Percentiles rank a stretch among this genome's conserved stretches.
These are phyloP conservation scores for Uncinocarpus reesii DNA, from an alignment of 2,329 filamentous ascomycete species.

Conservation along the genomic window DNA sequence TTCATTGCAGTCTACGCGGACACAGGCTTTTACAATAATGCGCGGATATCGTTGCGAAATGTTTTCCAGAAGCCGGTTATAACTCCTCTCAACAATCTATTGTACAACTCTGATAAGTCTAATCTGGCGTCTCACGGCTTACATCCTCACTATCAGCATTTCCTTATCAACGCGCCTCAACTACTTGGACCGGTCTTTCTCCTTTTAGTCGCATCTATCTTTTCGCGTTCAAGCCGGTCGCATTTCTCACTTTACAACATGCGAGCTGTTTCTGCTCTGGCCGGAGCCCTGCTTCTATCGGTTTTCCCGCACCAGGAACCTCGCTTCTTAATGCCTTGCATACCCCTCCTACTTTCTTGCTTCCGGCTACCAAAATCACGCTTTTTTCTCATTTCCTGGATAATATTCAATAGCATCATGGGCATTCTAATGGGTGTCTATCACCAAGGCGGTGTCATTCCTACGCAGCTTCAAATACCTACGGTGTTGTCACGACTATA, in stretches of 20 bases:
- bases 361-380: conserved; percentile 34
- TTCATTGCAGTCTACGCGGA: conserved; percentile 69
- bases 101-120: conserved; percentile 59
- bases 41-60: conserved; percentile 28
- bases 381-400: conserved; percentile 37
- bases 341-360: conserved; percentile 44
- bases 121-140: conserved; percentile 68
- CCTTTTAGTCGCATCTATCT: conserved; percentile 42
- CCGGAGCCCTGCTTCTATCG: conserved; percentile 36
- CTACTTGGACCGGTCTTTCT: conserved; percentile 60
- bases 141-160: conserved; percentile 69
- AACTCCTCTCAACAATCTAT: conserved; percentile 66
- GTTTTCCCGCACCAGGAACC: conserved; percentile 44
- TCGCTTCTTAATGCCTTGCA: conserved; percentile 42
- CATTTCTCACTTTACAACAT: conserved; percentile 31
- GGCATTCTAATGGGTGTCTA: conserved; percentile 44
- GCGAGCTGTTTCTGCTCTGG: conserved; percentile 36
- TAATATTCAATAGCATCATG: conserved; percentile 41
- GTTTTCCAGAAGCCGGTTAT: conserved; percentile 52
- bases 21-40: conserved; percentile 63
- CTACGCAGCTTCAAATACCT: conserved; percentile 40
- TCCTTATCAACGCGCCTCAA: conserved; percentile 59
- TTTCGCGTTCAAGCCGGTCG: conserved; percentile 22
- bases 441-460: conserved; percentile 45
- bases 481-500: conserved; percentile 22